These are phyloP conservation scores for Cinchona pubescens DNA, from an alignment of 257 asterid genomes.

Conservation along the genomic window DNA sequence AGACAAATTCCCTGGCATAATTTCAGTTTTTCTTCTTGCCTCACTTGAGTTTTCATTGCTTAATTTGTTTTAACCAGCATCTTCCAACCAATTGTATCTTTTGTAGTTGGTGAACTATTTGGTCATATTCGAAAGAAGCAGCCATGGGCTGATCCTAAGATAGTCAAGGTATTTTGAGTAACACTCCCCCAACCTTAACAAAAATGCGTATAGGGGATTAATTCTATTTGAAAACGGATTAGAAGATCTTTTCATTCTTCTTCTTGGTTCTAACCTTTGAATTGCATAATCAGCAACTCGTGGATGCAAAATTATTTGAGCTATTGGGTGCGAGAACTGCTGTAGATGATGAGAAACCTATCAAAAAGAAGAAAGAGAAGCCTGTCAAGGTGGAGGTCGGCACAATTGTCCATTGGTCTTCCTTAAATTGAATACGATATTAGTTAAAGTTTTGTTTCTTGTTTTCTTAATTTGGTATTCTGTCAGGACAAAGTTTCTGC, in stretches of 20 bases:
- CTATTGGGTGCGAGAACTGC: constrained; percentile 86
- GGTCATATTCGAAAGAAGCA: constrained; percentile 72
- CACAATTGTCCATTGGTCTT: constrained; percentile 17
- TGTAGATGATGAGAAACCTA: constrained; percentile 80
- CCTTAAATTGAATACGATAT: constrained; percentile 3
- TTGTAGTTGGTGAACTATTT: constrained; percentile 77
- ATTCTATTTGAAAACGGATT: not conserved
- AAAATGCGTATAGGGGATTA: not conserved
- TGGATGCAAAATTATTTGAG: constrained; percentile 61
- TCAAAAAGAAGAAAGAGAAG: constrained; percentile 91
- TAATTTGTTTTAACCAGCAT: not conserved
- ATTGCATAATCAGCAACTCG: constrained; percentile 52
- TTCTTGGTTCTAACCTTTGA: constrained; percentile 5
- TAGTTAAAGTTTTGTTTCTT: not conserved
- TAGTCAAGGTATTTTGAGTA: constrained; percentile 60
- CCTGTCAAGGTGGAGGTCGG: constrained; percentile 68
- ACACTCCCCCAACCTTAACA: constrained; percentile 1
- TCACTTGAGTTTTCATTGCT: not conserved
- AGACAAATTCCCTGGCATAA: not conserved
- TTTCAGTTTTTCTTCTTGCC: not conserved
- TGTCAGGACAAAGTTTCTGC: constrained; percentile 55
- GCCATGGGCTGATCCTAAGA: constrained; percentile 93
- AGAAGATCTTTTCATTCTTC: not conserved
- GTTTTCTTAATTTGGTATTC: constrained; percentile 1
- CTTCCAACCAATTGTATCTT: constrained; percentile 1